Evolutionary conservation across 2,329 filamentous ascomycete species (phyloP).

Genomic region (Colletotrichum camelliae): DNA sequence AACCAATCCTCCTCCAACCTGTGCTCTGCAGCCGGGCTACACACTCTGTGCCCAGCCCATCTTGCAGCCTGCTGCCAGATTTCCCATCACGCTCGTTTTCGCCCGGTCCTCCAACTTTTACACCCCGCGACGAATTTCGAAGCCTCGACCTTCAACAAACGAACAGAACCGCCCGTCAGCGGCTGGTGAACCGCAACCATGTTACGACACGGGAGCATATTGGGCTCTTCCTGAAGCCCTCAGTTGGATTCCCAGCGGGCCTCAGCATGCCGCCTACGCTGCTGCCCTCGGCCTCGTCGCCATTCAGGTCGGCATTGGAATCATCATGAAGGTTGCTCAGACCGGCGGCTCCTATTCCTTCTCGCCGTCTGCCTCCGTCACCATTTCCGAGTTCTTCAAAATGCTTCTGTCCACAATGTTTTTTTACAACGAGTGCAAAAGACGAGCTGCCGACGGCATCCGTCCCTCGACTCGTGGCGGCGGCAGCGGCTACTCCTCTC

Average conservation of each 20-base stretch:
- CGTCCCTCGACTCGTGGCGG: constrained; percentile 22
- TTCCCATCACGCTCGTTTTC: constrained; percentile 1
- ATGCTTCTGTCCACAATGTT: constrained; percentile 33
- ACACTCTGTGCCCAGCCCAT: not conserved
- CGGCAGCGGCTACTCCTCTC: constrained; percentile 18
- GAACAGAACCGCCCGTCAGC: not conserved
- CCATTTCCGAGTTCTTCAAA: constrained; percentile 37
- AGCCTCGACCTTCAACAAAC: not conserved
- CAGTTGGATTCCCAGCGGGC: constrained; percentile 18
- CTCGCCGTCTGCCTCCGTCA: constrained; percentile 34
- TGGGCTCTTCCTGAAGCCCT: constrained; percentile 23
- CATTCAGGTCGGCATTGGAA: constrained; percentile 39
- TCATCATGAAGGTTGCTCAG: constrained; percentile 37
- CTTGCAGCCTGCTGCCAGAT: not conserved
- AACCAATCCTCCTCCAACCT: not conserved
- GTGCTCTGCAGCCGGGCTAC: not conserved
- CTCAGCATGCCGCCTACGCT: constrained; percentile 26
- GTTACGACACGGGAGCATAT: constrained; percentile 20
- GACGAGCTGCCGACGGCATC: constrained; percentile 20
- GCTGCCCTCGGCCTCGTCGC: constrained; percentile 36
- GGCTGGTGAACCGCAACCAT: constrained; percentile 1
- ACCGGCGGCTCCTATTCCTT: constrained; percentile 29
- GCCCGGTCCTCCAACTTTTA: not conserved
- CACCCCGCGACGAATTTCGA: not conserved
- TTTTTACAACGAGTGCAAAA: constrained; percentile 31